Evolutionary conservation across 73 alveolate genomes (phyloP), one percentile per base, ranked within the genome.

Genomic region (Paramecium biaurelia): DNA sequence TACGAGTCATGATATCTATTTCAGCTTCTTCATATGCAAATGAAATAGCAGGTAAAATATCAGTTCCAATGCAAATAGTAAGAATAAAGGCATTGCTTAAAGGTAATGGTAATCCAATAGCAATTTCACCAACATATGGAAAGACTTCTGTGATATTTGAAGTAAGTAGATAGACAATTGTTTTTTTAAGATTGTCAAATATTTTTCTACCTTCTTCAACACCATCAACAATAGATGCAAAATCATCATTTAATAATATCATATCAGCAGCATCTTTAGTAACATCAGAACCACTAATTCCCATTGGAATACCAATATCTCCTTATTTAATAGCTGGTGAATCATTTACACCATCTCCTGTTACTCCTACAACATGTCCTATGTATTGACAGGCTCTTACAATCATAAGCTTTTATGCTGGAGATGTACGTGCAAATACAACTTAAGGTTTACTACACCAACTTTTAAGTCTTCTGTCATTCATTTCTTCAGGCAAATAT

Each of bases 261-360:
- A 99, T 97, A 93, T 98, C 99, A 15, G 99, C 99, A 12, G 99
- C 99, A 93, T 98, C 99, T 95, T 98, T 98, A 15, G 99, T 99
- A 14, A 98, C 99, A 95, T 99, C 99, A 58, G 99, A 95, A 14
- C 99, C 99, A 82, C 95, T 95, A 58, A 96, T 96, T 88, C 98
- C 98, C 99, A 97, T 97, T 21, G 98, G 95, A 70, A 97, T 95
- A 20, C 98, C 99, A 57, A 97, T 97, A 95, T 97, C 99, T n/a
- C 97, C 97, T 95, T 96, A 93, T 92, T 96, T 97, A 47, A 97
- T 97, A 1, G 99, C 99, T 14, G 99, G 99, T 0, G 98, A 95
- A 93, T 97, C 99, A 94, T 96, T 96, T 1, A 95, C 99, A 18
- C 98, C 98, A 92, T 96, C 99, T 10, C 99, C 99, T 11, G 98